A percentile compares a stretch with the other conserved stretches of the same genome.
Evolutionary conservation across 768 basidiomycete species (phyloP).

Genomic region (Tephrocybe sp.): DNA sequence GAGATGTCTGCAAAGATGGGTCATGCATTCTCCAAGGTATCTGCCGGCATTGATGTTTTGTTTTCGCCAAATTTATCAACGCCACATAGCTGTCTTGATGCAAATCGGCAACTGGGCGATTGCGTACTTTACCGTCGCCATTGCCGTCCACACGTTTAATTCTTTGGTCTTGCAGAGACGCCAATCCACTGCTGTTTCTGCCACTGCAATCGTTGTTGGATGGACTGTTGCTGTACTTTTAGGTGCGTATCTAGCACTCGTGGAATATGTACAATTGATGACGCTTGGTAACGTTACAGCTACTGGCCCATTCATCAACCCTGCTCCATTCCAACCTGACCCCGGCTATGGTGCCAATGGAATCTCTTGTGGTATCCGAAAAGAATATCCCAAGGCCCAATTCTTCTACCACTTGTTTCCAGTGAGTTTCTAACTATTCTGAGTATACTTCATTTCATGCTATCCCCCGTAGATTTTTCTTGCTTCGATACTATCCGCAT

Average conservation of each 20-base stretch:
- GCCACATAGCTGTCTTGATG: constrained; percentile 46
- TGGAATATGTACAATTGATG: not conserved
- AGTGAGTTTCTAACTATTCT: constrained; percentile 34
- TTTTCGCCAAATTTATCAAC: not conserved
- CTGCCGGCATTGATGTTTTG: not conserved
- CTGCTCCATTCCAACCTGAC: constrained; percentile 17
- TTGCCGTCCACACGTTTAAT: constrained; percentile 67
- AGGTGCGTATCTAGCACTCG: constrained; percentile 36
- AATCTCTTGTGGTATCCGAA: constrained; percentile 51
- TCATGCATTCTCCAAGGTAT: constrained; percentile 63
- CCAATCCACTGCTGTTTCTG: constrained; percentile 48
- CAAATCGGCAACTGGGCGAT: constrained; percentile 60
- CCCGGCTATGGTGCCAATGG: constrained; percentile 51
- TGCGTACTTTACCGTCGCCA: constrained; percentile 62
- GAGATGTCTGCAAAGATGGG: constrained; percentile 31
- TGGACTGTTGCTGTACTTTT: constrained; percentile 50
- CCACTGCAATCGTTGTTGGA: constrained; percentile 42
- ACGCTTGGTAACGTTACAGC: constrained; percentile 18
- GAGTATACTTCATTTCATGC: not conserved
- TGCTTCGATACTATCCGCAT: constrained; percentile 49
- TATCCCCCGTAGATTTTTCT: constrained; percentile 50
- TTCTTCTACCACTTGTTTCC: constrained; percentile 62
- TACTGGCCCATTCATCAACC: constrained; percentile 33
- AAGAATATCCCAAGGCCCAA: constrained; percentile 36
- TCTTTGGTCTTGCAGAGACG: constrained; percentile 58